Conservation (phyloP, 208 protist genomes). For the Strigomonas galati region DNA sequence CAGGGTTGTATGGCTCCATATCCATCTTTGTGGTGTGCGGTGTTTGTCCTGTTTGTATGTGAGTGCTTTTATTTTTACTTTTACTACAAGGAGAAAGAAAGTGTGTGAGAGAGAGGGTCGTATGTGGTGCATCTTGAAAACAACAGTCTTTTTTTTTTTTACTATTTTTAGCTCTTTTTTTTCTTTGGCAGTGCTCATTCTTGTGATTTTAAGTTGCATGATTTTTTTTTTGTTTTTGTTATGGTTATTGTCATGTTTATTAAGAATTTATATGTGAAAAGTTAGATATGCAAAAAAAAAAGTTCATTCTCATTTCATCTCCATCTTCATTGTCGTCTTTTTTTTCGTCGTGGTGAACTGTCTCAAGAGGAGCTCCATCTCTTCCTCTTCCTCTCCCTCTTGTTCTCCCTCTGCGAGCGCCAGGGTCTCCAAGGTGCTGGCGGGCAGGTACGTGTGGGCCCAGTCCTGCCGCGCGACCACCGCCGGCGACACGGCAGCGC, state of each 20-base stretch:
- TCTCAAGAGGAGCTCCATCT: constrained; percentile 1
- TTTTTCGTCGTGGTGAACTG: not conserved
- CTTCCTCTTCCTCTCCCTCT: constrained; percentile 13
- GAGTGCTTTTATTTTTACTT: no score
- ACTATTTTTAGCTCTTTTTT: no score
- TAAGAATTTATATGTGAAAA: not conserved
- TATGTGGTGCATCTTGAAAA: no score
- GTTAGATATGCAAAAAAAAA: not conserved
- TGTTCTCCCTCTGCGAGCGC: not conserved
- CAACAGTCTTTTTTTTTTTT: no score
- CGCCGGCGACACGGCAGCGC: constrained; percentile 21
- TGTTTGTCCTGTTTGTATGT: not conserved
- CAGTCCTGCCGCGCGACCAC: constrained; percentile 28
- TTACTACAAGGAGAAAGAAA: not conserved
- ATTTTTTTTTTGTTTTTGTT: constrained; percentile 3
- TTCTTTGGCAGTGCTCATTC: not conserved
- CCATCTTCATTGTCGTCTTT: no score
- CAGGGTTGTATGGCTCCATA: constrained; percentile 44
- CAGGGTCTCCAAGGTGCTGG: constrained; percentile 23
- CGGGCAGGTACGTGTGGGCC: constrained; percentile 36
- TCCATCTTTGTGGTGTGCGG: not conserved
- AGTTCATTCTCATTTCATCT: no score
- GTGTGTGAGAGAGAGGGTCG: not conserved
- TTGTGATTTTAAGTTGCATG: not conserved
- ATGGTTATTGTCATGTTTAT: constrained; percentile 4